These are phyloP conservation scores for Tolypocladium amazonense DNA, from an alignment of 2,329 filamentous ascomycete species.

Conservation along the genomic window DNA sequence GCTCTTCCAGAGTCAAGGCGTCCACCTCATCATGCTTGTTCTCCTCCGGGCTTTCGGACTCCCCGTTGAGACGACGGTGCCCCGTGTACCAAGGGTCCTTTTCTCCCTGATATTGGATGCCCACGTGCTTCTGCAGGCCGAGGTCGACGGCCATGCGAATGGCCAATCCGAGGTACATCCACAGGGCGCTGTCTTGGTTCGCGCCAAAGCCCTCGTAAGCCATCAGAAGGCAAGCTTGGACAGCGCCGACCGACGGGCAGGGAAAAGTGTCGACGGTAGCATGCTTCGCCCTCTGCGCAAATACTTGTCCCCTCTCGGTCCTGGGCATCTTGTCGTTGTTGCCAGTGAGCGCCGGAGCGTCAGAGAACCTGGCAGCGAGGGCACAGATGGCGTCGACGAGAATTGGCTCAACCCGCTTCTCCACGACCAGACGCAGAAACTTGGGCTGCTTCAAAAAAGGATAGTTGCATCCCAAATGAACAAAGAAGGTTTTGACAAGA, in stretches of 20 bases:
- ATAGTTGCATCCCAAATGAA: constrained; percentile 74
- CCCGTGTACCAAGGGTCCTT: constrained; percentile 39
- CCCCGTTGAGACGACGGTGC: constrained; percentile 25
- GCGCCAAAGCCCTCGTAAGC: constrained; percentile 86
- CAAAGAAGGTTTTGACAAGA: constrained; percentile 72
- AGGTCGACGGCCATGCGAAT: constrained; percentile 76
- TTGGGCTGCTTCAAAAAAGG: constrained; percentile 67
- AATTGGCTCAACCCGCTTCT: constrained; percentile 74
- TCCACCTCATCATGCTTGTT: constrained; percentile 29
- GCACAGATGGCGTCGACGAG: constrained; percentile 81
- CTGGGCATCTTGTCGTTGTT: constrained; percentile 36
- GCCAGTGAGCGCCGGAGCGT: constrained; percentile 37
- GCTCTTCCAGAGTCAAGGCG: constrained; percentile 36
- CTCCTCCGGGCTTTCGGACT: constrained; percentile 26
- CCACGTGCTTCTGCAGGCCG: constrained; percentile 72
- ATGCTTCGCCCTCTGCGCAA: constrained; percentile 73
- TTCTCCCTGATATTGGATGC: constrained; percentile 51
- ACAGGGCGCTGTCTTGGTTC: constrained; percentile 78
- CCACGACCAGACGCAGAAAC: constrained; percentile 65
- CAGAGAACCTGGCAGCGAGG: constrained; percentile 70
- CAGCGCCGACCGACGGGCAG: constrained; percentile 71
- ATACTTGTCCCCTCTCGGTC: constrained; percentile 65
- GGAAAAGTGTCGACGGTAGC: constrained; percentile 74
- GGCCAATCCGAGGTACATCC: constrained; percentile 86
- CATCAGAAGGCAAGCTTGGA: constrained; percentile 73